Percentiles rank a stretch among this genome's conserved stretches.
phyloP scores from a whole-genome alignment of 495 filamentous ascomycete species.

The Pyrenopolyporus hunteri region DNA sequence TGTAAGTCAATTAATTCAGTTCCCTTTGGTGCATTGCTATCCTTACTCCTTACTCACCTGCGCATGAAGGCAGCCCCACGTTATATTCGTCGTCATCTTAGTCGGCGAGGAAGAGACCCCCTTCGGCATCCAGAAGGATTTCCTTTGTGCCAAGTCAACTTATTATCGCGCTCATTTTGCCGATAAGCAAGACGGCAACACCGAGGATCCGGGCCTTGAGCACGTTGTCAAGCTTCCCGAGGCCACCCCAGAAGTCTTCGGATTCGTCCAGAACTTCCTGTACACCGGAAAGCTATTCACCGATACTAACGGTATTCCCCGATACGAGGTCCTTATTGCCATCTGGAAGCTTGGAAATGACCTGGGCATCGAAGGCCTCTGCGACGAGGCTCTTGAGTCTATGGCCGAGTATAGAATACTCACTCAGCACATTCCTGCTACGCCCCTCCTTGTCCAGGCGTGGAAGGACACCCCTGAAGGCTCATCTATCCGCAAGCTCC shows the following conservation, averaged over 20 bases:
- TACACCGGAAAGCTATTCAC: constrained; percentile 56
- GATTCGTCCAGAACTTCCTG: constrained; percentile 58
- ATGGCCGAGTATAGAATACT: constrained; percentile 57
- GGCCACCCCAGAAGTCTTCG: constrained; percentile 53
- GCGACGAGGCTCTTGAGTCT: constrained; percentile 55
- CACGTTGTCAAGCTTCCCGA: constrained; percentile 55
- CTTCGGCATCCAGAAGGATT: constrained; percentile 63
- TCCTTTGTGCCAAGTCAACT: constrained; percentile 56
- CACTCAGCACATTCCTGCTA: constrained; percentile 57
- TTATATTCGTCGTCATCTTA: constrained; percentile 57
- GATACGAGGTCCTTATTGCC: constrained; percentile 56
- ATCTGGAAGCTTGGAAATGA: constrained; percentile 59
- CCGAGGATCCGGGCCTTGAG: constrained; percentile 47
- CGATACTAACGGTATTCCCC: constrained; percentile 45
- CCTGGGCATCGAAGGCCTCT: constrained; percentile 59
- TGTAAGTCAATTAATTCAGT: constrained; percentile 38
- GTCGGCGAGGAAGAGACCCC: constrained; percentile 56
- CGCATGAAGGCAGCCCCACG: constrained; percentile 54
- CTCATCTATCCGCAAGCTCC: constrained; percentile 58
- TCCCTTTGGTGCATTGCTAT: background rate
- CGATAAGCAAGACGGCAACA: constrained; percentile 29
- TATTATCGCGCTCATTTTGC: constrained; percentile 52
- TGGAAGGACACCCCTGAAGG: constrained; percentile 62
- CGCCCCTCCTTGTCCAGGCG: constrained; percentile 58
- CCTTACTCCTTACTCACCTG: constrained; percentile 7